Percentiles rank a stretch among this genome's conserved stretches.
Conservation (phyloP, 371 early-diverging fungal species). For the Mucor mucedo region DNA sequence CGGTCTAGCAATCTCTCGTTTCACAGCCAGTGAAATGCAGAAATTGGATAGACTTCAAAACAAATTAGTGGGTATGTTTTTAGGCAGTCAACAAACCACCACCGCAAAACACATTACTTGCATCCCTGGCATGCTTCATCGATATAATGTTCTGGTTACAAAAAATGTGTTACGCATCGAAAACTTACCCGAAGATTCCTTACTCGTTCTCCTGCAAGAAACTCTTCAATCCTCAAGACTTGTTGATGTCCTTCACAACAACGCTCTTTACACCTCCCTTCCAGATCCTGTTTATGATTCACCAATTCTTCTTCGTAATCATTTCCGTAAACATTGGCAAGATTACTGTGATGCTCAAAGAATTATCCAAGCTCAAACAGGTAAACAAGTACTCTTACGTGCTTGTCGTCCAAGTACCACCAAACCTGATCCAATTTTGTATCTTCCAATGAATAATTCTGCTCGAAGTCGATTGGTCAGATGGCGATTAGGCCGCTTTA, state of each 20-base stretch:
- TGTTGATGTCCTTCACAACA: background rate
- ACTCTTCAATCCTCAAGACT: background rate
- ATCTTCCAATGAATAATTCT: too few relatives aligned
- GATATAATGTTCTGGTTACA: background rate
- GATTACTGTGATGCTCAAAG: background rate
- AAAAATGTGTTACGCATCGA: background rate
- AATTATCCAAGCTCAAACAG: too few relatives aligned
- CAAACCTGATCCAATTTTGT: too few relatives aligned
- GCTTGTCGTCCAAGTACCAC: too few relatives aligned
- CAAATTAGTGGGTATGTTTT: background rate
- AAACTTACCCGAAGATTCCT: background rate
- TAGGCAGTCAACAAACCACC: background rate
- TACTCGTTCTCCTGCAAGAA: background rate
- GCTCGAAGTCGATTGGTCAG: slow-evolving; percentile 11
- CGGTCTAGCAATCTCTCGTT: background rate
- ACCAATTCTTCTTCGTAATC: background rate
- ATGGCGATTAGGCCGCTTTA: slow-evolving; percentile 13
- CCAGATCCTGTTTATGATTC: background rate
- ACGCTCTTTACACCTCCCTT: background rate
- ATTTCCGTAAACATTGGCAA: background rate
- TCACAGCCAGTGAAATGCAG: background rate
- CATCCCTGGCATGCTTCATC: background rate
- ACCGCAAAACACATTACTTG: slow-evolving; percentile 7
- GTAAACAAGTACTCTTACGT: too few relatives aligned
- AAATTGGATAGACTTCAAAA: background rate